A percentile compares a stretch with the other conserved stretches of the same genome.
Evolutionary conservation across 768 basidiomycete genomes (phyloP).

Genomic region (Mycena epipterygia): DNA sequence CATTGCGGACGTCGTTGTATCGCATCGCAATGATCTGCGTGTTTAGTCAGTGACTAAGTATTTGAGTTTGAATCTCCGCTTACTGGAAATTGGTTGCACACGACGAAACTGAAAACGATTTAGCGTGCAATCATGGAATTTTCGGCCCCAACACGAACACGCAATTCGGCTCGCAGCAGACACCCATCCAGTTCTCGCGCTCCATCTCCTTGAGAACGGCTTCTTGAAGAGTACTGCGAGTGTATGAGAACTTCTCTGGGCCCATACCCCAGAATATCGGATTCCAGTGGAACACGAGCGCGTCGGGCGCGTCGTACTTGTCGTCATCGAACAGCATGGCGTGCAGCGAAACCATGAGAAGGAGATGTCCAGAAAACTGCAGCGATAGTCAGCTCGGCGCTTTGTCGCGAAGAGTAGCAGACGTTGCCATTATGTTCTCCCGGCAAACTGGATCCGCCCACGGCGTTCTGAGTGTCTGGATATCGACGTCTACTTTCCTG

Average conservation of each 20-base stretch:
- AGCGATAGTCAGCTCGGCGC: neutral
- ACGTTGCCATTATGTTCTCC: conserved; percentile 32
- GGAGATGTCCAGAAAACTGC: conserved; percentile 32
- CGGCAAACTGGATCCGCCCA: conserved; percentile 18
- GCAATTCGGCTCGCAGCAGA: conserved; percentile 32
- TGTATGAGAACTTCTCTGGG: conserved; percentile 25
- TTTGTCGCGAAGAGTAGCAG: neutral
- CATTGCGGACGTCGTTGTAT: conserved; percentile 27
- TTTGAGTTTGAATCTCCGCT: neutral
- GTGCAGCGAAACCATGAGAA: conserved; percentile 31
- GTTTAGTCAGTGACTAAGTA: neutral
- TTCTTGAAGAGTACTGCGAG: conserved; percentile 23
- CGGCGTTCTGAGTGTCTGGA: conserved; percentile 29
- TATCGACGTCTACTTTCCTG: conserved; percentile 14
- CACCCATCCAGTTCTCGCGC: conserved; percentile 29
- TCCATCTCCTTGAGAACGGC: conserved; percentile 32
- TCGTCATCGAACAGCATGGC: conserved; percentile 32
- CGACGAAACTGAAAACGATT: conserved; percentile 14
- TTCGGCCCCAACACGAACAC: conserved; percentile 3
- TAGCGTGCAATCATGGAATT: neutral
- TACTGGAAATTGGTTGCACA: conserved; percentile 33
- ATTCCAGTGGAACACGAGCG: conserved; percentile 29
- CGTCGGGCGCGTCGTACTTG: conserved; percentile 32
- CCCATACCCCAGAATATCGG: conserved; percentile 34
- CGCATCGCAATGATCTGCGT: conserved; percentile 27